A percentile compares a stretch with the other conserved stretches of the same genome.
Conservation (phyloP, 108 stramenopile genomes). For the Cyclotella atomus region DNA sequence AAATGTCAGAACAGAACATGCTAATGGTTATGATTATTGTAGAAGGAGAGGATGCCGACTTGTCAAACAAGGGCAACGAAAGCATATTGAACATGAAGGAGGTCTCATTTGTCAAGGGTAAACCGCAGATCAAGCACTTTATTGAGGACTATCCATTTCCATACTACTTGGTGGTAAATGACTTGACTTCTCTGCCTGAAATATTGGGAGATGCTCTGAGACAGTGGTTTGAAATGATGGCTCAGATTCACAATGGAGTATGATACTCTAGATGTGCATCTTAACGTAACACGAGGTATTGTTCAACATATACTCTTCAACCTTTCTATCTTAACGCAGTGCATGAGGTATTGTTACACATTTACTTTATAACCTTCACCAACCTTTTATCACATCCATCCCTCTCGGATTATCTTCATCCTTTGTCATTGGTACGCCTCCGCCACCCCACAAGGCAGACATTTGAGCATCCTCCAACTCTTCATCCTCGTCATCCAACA, state of each 20-base stretch:
- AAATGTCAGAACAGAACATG: conserved; percentile 91
- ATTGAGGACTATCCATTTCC: conserved; percentile 99
- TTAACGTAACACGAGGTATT: too few relatives aligned
- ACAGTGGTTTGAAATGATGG: conserved; percentile 98
- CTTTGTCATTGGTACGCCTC: conserved; percentile 45
- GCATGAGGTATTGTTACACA: not conserved
- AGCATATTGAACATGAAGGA: conserved; percentile 95
- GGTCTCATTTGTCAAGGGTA: conserved; percentile 91
- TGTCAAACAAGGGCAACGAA: conserved; percentile 63
- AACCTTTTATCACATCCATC: conserved; percentile 13
- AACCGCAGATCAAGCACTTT: conserved; percentile 89
- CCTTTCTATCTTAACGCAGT: too few relatives aligned
- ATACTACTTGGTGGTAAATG: conserved; percentile 92
- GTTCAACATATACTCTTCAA: too few relatives aligned
- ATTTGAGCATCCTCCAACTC: conserved; percentile 50
- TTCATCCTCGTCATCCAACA: conserved; percentile 32
- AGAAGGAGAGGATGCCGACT: conserved; percentile 62
- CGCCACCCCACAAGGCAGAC: conserved; percentile 57
- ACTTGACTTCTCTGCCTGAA: conserved; percentile 91
- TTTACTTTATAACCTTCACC: not conserved
- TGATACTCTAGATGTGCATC: too few relatives aligned
- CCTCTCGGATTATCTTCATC: conserved; percentile 37
- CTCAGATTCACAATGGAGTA: conserved; percentile 51
- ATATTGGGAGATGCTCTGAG: conserved; percentile 94
- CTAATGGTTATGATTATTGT: conserved; percentile 95